Conservation (phyloP, 306 rosid genomes). For the Chamaecrista fasciculata region DNA sequence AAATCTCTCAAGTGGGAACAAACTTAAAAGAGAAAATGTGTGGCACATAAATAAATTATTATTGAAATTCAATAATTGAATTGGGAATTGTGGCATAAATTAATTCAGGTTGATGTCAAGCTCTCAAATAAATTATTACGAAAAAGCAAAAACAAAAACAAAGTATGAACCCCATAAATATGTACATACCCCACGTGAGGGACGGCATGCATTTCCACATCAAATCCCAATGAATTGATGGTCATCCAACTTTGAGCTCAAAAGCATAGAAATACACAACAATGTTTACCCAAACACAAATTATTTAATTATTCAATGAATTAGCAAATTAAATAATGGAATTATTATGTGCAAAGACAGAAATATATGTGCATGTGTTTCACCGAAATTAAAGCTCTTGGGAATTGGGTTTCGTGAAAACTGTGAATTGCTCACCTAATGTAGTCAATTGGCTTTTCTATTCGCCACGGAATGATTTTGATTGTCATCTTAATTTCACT, state of each 20-base stretch:
- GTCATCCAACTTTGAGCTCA: not conserved
- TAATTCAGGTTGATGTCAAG: not conserved
- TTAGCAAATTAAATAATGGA: too few species aligned
- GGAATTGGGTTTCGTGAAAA: conserved; percentile 32
- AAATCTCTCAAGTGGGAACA: not conserved
- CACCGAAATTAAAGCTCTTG: conserved; percentile 24
- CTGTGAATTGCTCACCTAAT: not conserved
- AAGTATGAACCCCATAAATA: too few species aligned
- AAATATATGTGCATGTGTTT: not conserved
- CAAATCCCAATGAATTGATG: not conserved
- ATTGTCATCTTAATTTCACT: not conserved
- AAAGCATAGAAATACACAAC: not conserved
- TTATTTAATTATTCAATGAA: too few species aligned
- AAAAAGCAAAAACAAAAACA: too few species aligned
- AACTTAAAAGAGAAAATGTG: too few species aligned
- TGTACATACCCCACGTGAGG: not conserved
- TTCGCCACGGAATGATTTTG: not conserved
- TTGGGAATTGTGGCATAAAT: not conserved
- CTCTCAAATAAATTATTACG: too few species aligned
- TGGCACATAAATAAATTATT: too few species aligned
- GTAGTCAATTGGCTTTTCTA: conserved; percentile 17
- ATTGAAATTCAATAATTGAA: conserved; percentile 16
- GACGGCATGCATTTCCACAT: not conserved
- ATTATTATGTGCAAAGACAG: not conserved
- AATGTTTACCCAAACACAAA: not conserved